A percentile compares a stretch with the other conserved stretches of the same genome.
phyloP scores from a whole-genome alignment of 345 rosid species.

The Nephelium lappaceum region DNA sequence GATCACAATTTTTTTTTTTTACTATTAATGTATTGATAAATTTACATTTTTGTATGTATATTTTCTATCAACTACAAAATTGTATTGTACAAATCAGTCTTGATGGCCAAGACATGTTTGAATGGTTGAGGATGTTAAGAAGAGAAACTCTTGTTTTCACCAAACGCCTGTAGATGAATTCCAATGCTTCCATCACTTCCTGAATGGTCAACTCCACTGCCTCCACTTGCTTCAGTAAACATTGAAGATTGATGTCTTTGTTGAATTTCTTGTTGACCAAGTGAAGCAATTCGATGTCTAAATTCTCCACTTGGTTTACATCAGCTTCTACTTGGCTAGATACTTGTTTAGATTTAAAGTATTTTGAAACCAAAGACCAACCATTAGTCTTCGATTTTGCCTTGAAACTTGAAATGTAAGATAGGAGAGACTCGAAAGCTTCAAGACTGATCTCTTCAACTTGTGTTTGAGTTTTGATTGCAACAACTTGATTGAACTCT shows the following conservation, averaged over 20 bases:
- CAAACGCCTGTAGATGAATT: neutral
- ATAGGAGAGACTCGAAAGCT: slow-evolving; percentile 19
- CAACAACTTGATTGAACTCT: neutral
- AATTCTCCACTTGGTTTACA: neutral
- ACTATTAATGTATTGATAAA: neutral
- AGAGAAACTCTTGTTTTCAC: slow-evolving; percentile 1
- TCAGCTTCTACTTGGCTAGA: neutral
- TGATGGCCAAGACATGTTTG: neutral
- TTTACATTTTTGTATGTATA: neutral
- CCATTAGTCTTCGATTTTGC: neutral
- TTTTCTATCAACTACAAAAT: neutral
- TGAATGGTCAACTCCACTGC: neutral
- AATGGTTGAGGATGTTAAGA: slow-evolving; percentile 1
- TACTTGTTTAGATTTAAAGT: neutral
- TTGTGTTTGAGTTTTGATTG: neutral
- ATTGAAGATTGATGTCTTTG: neutral
- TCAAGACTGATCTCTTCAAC: neutral
- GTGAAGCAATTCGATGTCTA: neutral
- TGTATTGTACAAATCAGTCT: neutral
- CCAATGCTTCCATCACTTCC: neutral
- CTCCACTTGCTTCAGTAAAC: neutral
- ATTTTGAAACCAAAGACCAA: slow-evolving; percentile 26
- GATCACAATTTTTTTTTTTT: too few species aligned
- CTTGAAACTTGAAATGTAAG: neutral
- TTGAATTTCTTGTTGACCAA: neutral